These are phyloP conservation scores for Suhomyces bolitotheri DNA, from an alignment of 1,139 yeast species.

Conservation along the genomic window DNA sequence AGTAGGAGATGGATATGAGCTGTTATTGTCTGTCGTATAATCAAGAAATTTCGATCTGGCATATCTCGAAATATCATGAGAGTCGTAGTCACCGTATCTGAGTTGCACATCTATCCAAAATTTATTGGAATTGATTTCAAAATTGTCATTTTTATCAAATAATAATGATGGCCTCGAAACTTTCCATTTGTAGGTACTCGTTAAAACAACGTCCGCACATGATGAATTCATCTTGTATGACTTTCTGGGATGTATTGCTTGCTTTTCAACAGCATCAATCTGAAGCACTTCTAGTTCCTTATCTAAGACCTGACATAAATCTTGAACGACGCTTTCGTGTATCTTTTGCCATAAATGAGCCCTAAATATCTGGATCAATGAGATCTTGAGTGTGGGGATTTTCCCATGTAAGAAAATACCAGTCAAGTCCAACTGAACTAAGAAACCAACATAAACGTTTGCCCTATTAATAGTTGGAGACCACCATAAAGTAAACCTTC, in stretches of 20 bases:
- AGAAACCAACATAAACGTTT: slow-evolving; percentile 95
- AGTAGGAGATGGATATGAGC: slow-evolving; percentile 89
- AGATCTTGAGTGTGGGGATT: slow-evolving; percentile 93
- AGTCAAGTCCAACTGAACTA: slow-evolving; percentile 93
- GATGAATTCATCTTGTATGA: slow-evolving; percentile 97
- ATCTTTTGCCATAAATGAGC: slow-evolving; percentile 99
- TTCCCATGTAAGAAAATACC: slow-evolving; percentile 98
- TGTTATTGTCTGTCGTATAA: slow-evolving; percentile 83
- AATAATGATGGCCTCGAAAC: slow-evolving; percentile 81
- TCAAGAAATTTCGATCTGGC: slow-evolving; percentile 91
- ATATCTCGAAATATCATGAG: slow-evolving; percentile 94
- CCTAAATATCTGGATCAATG: slow-evolving; percentile 91
- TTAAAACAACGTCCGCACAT: slow-evolving; percentile 83
- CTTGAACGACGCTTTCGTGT: slow-evolving; percentile 93
- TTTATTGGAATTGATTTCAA: slow-evolving; percentile 60
- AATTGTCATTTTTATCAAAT: slow-evolving; percentile 57
- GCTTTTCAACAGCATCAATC: slow-evolving; percentile 84
- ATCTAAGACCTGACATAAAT: slow-evolving; percentile 88
- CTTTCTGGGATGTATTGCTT: slow-evolving; percentile 94
- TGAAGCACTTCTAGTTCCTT: slow-evolving; percentile 81
- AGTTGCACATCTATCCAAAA: slow-evolving; percentile 96
- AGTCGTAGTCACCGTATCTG: slow-evolving; percentile 95
- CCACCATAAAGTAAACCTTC: slow-evolving; percentile 99
- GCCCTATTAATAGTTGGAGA: slow-evolving; percentile 98
- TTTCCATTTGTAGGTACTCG: slow-evolving; percentile 80